These are phyloP conservation scores for Aspergillus cristatus DNA, from an alignment of 495 filamentous ascomycete genomes.

Conservation along the genomic window DNA sequence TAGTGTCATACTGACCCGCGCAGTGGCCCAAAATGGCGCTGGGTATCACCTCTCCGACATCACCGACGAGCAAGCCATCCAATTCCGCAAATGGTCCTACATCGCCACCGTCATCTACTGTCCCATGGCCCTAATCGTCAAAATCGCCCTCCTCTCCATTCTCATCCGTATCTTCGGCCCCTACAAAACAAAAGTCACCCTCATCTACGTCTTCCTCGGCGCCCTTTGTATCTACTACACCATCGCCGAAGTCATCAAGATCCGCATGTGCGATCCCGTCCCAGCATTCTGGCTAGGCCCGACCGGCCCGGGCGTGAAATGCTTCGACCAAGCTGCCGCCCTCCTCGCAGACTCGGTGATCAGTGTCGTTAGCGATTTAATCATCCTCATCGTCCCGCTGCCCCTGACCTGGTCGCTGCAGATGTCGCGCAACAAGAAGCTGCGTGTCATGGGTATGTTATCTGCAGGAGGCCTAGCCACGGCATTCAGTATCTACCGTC, in stretches of 20 bases:
- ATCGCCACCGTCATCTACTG: slow-evolving; percentile 38
- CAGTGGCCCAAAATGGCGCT: slow-evolving; percentile 31
- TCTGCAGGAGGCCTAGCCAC: slow-evolving; percentile 39
- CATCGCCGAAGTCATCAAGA: slow-evolving; percentile 24
- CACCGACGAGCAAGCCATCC: slow-evolving; percentile 5
- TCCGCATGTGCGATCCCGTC: slow-evolving; percentile 29
- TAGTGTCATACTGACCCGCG: background rate
- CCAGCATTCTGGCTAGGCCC: slow-evolving; percentile 19
- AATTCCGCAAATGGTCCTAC: slow-evolving; percentile 33
- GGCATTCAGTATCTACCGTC: slow-evolving; percentile 34
- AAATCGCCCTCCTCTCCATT: slow-evolving; percentile 39
- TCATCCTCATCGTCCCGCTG: slow-evolving; percentile 36
- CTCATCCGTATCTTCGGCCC: slow-evolving; percentile 39
- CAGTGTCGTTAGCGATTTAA: slow-evolving; percentile 36
- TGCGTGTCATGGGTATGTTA: slow-evolving; percentile 37
- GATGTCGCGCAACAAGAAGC: slow-evolving; percentile 35
- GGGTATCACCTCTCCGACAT: slow-evolving; percentile 26
- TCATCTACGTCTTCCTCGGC: slow-evolving; percentile 37
- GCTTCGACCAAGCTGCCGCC: slow-evolving; percentile 34
- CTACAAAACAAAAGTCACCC: slow-evolving; percentile 26
- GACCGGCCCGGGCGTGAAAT: slow-evolving; percentile 10
- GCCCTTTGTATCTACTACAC: slow-evolving; percentile 31
- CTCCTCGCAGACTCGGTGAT: slow-evolving; percentile 40
- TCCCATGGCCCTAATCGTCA: slow-evolving; percentile 38
- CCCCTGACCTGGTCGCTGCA: slow-evolving; percentile 40